These are phyloP conservation scores for Macroventuria anomochaeta DNA, from an alignment of 2,329 filamentous ascomycete genomes.

Conservation along the genomic window DNA sequence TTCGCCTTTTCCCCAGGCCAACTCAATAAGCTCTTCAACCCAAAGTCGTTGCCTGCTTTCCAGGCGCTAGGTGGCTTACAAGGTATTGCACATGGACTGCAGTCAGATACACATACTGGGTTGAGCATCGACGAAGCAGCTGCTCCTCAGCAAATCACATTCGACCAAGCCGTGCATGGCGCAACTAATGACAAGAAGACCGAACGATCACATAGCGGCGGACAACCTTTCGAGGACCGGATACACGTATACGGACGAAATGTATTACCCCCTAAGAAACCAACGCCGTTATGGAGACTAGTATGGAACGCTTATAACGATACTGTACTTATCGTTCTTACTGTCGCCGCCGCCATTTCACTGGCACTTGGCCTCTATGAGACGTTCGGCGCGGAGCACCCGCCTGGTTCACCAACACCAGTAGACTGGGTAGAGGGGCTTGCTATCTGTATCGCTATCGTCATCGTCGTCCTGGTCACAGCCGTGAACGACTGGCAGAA, in stretches of 20 bases:
- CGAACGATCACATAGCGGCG: conserved; percentile 25
- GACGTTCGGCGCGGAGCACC: conserved; percentile 59
- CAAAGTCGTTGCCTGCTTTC: conserved; percentile 58
- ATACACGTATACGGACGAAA: conserved; percentile 67
- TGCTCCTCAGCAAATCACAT: conserved; percentile 55
- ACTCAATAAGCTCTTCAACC: conserved; percentile 61
- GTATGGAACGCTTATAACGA: conserved; percentile 77
- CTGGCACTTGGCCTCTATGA: conserved; percentile 74
- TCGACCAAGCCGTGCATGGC: conserved; percentile 58
- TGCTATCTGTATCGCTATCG: conserved; percentile 48
- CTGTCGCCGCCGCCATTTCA: conserved; percentile 71
- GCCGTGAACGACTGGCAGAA: conserved; percentile 49
- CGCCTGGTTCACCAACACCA: conserved; percentile 50
- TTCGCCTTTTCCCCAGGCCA: conserved; percentile 64
- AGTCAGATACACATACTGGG: conserved; percentile 57
- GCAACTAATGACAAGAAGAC: conserved; percentile 32
- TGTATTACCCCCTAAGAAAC: conserved; percentile 67
- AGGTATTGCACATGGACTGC: conserved; percentile 61
- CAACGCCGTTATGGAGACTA: conserved; percentile 64
- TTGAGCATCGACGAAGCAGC: conserved; percentile 59
- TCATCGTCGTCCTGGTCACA: conserved; percentile 48
- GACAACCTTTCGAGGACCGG: conserved; percentile 60
- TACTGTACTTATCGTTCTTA: conserved; percentile 73
- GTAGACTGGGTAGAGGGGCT: conserved; percentile 51
- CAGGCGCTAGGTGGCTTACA: conserved; percentile 60